Base-by-base conservation (phyloP, 2,329 filamentous ascomycete species). In the Cucurbitaria berberidis region DNA sequence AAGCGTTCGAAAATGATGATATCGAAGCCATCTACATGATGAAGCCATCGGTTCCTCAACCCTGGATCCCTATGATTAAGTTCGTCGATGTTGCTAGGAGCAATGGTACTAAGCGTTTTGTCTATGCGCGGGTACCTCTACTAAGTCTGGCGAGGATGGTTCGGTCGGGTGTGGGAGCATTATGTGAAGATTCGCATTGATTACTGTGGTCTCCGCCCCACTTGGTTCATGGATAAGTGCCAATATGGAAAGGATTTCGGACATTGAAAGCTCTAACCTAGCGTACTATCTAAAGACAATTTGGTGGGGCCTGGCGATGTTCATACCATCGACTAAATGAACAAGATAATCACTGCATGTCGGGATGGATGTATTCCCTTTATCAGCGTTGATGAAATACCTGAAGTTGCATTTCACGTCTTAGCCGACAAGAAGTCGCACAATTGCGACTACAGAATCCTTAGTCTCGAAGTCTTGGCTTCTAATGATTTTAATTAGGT, bases 361-460 rank as follows among this genome's bases (percentile, higher is more conserved):
- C 75, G 72, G 2, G 55, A 74, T 7, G 81, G 80, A 19, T 76
- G 72, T 55, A 69, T 82, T n/a, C 78, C 79, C 0, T 82, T 79
- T 64, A 70, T 83, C 5, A 76, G 76, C 13, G 75, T 76, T 5
- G 65, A 75, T 24, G 81, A 83, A 49, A 80, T 83, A 45, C 80
- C 80, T 0, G 74, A 74, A 3, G 76, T 80, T 2, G 80, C 77
- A 1, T 73, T 75, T 15, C 38, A 27, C 24, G 38, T 22, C 6
- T 22, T 27, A 8, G 27, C 38, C 3, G 38, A 26, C 15, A 15
- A 24, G 22, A 41, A 27, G 15, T 41, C 38, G 8, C 24, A n/a
- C 13, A 41, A 39, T 15, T 27, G 38, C 11, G 38, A 41, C 15
- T 27, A 26, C 15, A 41, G 38, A 9, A 41, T 41, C 22, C 24